phyloP scores from a whole-genome alignment of 2,329 filamentous ascomycete species.

The Pyricularia pennisetigena region DNA sequence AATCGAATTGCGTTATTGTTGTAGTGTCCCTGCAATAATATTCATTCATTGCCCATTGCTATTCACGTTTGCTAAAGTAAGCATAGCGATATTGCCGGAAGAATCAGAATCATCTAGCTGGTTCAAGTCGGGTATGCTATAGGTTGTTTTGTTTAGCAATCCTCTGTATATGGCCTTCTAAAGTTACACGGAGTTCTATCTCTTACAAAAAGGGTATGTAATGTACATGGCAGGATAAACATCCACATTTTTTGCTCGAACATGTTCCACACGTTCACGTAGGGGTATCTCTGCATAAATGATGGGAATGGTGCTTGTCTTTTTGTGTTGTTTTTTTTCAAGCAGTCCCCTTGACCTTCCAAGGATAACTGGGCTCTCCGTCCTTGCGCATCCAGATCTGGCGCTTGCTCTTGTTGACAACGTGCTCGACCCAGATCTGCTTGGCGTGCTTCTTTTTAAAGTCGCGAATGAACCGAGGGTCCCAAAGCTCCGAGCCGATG shows the following conservation, averaged over 20 bases:
- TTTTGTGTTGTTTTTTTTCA: neutral
- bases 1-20: neutral
- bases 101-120: neutral
- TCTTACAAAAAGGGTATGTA: neutral
- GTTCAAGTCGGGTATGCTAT: neutral
- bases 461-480: conserved; percentile 77
- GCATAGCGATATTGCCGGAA: neutral
- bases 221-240: neutral
- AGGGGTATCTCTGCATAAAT: neutral
- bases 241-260: neutral
- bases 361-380: conserved; percentile 58
- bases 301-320: neutral
- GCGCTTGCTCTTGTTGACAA: conserved; percentile 75
- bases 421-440: conserved; percentile 86
- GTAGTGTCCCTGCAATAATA: neutral
- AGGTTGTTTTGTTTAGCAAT: neutral
- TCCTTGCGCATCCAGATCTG: conserved; percentile 83
- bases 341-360: conserved; percentile 22
- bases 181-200: neutral
- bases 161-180: neutral
- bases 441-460: conserved; percentile 68
- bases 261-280: neutral
- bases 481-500: conserved; percentile 92
- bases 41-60: neutral
- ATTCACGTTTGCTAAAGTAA: neutral